phyloP scores from a whole-genome alignment of 2,329 filamentous ascomycete genomes.

The Ceratocystis albifundus region DNA sequence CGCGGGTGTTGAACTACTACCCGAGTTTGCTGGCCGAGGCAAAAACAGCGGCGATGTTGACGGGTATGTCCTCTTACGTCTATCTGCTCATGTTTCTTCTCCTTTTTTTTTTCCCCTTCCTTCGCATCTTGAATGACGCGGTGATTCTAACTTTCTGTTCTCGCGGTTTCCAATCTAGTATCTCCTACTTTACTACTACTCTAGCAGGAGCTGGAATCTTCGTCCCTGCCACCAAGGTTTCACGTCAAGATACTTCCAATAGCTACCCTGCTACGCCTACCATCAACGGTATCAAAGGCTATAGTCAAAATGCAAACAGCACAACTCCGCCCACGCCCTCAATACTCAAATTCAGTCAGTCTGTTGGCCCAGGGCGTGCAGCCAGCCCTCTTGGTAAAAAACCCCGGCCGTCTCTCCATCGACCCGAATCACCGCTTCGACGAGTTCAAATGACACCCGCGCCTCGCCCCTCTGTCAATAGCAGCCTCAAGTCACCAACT shows the following conservation, averaged over 20 bases:
- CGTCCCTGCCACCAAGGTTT: constrained; percentile 70
- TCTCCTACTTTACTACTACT: constrained; percentile 71
- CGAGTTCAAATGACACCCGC: constrained; percentile 51
- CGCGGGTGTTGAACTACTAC: constrained; percentile 78
- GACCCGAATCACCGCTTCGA: constrained; percentile 75
- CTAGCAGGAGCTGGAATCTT: constrained; percentile 83
- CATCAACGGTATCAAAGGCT: constrained; percentile 42
- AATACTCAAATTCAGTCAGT: constrained; percentile 75
- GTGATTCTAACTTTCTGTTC: background rate
- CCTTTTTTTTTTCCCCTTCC: constrained; percentile 6
- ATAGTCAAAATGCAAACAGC: constrained; percentile 47
- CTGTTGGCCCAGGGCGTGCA: constrained; percentile 63
- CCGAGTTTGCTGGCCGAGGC: constrained; percentile 67
- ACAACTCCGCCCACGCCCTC: constrained; percentile 54
- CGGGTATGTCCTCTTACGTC: constrained; percentile 47
- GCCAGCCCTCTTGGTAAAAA: constrained; percentile 55
- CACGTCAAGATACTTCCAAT: constrained; percentile 50
- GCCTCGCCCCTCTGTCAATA: constrained; percentile 45
- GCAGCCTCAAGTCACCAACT: constrained; percentile 34
- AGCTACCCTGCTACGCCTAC: constrained; percentile 55
- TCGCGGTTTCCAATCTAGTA: constrained; percentile 31
- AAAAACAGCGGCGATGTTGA: constrained; percentile 97
- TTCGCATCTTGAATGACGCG: background rate
- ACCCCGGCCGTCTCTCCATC: constrained; percentile 64
- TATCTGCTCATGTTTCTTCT: constrained; percentile 2